A percentile compares a stretch with the other conserved stretches of the same genome.
Conservation (phyloP, 2,329 filamentous ascomycete species). For the Curvularia sp. region DNA sequence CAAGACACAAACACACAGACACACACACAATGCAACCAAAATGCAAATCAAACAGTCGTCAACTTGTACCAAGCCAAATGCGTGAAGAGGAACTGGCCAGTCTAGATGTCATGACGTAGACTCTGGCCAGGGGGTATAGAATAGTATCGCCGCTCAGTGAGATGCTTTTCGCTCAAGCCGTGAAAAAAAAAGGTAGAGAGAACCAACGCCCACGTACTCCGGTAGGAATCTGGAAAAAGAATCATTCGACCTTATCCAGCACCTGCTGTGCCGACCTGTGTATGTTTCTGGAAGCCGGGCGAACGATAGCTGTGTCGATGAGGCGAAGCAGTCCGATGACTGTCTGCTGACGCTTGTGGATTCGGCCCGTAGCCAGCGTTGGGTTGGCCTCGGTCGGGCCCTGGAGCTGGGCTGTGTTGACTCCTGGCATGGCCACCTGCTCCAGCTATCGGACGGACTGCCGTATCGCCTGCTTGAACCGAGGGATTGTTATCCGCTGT, state of each 20-base stretch:
- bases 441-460: slow-evolving; percentile 73
- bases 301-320: slow-evolving; percentile 51
- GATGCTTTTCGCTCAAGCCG: slow-evolving; percentile 22
- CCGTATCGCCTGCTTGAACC: slow-evolving; percentile 82
- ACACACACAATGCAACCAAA: slow-evolving; percentile 7
- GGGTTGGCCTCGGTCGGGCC: slow-evolving; percentile 42
- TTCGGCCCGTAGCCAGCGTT: slow-evolving; percentile 46
- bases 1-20: neutral
- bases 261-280: slow-evolving; percentile 48
- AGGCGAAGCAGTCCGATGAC: slow-evolving; percentile 47
- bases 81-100: slow-evolving; percentile 15
- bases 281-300: slow-evolving; percentile 47
- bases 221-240: slow-evolving; percentile 22
- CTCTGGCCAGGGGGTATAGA: slow-evolving; percentile 17
- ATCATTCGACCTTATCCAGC: slow-evolving; percentile 35
- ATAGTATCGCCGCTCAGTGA: slow-evolving; percentile 23
- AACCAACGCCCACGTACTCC: slow-evolving; percentile 35
- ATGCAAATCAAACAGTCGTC: slow-evolving; percentile 30
- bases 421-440: slow-evolving; percentile 30
- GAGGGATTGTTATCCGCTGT: slow-evolving; percentile 87
- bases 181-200: slow-evolving; percentile 25
- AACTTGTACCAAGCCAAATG: slow-evolving; percentile 27
- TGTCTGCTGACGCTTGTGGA: slow-evolving; percentile 45
- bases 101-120: slow-evolving; percentile 23
- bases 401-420: slow-evolving; percentile 41